Evolutionary conservation across 2,329 filamentous ascomycete species (phyloP).

Genomic region (Colletotrichum siamense): DNA sequence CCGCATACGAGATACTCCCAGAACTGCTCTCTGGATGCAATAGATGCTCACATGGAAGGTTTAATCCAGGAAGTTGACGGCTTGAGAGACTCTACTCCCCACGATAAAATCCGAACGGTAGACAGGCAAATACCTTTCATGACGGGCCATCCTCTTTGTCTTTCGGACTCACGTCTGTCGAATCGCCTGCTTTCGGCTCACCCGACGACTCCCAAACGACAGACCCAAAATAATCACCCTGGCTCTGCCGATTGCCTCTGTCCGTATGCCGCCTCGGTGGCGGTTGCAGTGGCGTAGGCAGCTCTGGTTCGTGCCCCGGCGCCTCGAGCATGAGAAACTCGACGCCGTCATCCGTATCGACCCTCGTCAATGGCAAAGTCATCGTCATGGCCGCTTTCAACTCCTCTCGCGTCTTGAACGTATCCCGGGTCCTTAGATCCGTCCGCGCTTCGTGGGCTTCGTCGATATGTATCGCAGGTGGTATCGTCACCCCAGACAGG

Average conservation of each 20-base stretch:
- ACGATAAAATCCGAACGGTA: neutral
- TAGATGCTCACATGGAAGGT: neutral
- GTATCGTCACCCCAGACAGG: neutral
- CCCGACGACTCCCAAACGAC: neutral
- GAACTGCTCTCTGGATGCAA: neutral
- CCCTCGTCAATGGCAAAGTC: neutral
- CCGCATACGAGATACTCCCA: neutral
- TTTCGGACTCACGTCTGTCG: neutral
- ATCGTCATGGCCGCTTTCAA: neutral
- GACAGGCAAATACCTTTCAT: neutral
- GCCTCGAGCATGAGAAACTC: neutral
- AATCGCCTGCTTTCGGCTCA: neutral
- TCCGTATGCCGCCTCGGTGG: neutral
- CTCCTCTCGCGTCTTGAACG: neutral
- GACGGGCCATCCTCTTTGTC: neutral
- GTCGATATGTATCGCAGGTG: neutral
- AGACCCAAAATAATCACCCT: neutral
- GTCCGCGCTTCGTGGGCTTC: neutral
- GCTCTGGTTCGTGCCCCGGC: neutral
- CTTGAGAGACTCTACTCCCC: neutral
- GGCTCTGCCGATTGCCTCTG: neutral
- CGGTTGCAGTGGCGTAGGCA: constrained; percentile 1
- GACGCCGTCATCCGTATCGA: constrained; percentile 11
- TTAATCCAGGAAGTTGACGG: neutral
- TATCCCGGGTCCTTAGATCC: neutral